phyloP scores from a whole-genome alignment of 1,139 yeast species.

The Saccharomycopsis hybrid region DNA sequence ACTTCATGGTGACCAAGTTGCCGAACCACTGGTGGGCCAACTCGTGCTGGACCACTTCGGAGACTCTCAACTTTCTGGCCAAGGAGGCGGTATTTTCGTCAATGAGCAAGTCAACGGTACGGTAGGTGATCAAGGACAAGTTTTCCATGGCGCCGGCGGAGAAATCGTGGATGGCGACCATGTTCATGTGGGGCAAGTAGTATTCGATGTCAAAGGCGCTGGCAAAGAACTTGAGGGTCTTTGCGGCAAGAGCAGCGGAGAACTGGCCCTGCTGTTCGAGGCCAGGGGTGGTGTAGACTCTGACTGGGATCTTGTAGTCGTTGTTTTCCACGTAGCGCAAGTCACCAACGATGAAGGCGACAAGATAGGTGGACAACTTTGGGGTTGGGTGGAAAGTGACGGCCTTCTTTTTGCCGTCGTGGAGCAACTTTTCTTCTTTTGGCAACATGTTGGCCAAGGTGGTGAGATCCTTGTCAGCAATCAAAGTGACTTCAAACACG shows the following conservation, averaged over 20 bases:
- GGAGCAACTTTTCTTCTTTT: slow-evolving; percentile 40
- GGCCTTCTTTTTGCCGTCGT: slow-evolving; percentile 43
- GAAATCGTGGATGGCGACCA: slow-evolving; percentile 69
- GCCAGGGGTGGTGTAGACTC: slow-evolving; percentile 67
- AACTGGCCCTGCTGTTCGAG: slow-evolving; percentile 52
- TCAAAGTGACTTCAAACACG: slow-evolving; percentile 61
- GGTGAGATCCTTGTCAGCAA: slow-evolving; percentile 51
- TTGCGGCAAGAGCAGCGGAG: slow-evolving; percentile 59
- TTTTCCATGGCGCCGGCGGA: slow-evolving; percentile 82
- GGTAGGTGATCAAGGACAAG: slow-evolving; percentile 65
- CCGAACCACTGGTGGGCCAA: slow-evolving; percentile 86
- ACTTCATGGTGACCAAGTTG: slow-evolving; percentile 73
- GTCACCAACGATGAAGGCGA: slow-evolving; percentile 74
- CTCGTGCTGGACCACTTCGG: slow-evolving; percentile 74
- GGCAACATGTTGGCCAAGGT: slow-evolving; percentile 80
- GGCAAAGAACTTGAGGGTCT: slow-evolving; percentile 61
- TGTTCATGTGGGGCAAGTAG: slow-evolving; percentile 67
- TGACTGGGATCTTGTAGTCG: slow-evolving; percentile 54
- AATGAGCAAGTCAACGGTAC: slow-evolving; percentile 60
- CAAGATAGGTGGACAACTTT: slow-evolving; percentile 65
- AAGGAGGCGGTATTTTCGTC: slow-evolving; percentile 53
- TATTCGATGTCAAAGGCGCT: slow-evolving; percentile 57
- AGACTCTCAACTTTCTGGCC: slow-evolving; percentile 55
- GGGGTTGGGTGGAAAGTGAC: slow-evolving; percentile 54
- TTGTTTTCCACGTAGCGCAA: slow-evolving; percentile 59